Percentiles rank a stretch among this genome's conserved stretches.
These are phyloP conservation scores for Botrytis byssoidea DNA, from an alignment of 2,329 filamentous ascomycete species.

Conservation along the genomic window DNA sequence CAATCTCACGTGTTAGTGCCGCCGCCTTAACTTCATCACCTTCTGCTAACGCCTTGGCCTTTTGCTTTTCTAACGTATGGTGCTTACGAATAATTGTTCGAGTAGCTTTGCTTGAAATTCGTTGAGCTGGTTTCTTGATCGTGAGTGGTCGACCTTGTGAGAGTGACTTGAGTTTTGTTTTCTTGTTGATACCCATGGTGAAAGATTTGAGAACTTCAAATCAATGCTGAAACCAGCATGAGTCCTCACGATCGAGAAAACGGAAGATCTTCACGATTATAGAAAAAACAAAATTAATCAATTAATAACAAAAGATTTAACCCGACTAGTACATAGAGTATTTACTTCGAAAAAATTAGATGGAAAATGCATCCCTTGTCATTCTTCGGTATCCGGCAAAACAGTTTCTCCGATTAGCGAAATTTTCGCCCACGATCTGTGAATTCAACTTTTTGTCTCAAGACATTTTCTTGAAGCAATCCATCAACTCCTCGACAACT, in stretches of 20 bases:
- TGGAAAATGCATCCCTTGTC: neutral
- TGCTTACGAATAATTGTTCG: conserved; percentile 63
- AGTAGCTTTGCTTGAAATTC: conserved; percentile 64
- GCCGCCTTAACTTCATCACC: conserved; percentile 52
- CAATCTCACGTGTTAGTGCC: conserved; percentile 52
- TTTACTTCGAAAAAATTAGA: neutral
- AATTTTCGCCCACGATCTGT: conserved; percentile 18
- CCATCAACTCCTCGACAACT: conserved; percentile 25
- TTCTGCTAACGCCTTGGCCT: conserved; percentile 53
- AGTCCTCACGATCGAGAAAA: neutral
- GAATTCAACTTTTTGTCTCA: neutral
- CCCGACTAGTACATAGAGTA: neutral
- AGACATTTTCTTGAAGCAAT: conserved; percentile 7
- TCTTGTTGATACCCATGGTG: conserved; percentile 47
- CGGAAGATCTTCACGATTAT: conserved; percentile 5
- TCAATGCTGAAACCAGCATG: neutral
- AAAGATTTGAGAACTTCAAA: neutral
- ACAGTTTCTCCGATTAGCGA: conserved; percentile 10
- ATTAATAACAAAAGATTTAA: neutral
- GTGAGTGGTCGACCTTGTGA: conserved; percentile 55
- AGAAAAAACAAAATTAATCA: neutral
- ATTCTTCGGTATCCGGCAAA: neutral
- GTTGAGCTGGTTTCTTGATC: conserved; percentile 47
- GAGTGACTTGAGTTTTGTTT: conserved; percentile 48
- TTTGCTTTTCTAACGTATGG: conserved; percentile 63